Evolutionary conservation across 202 grass and related monocot genomes (phyloP).

Genomic region (Panicum hallii): DNA sequence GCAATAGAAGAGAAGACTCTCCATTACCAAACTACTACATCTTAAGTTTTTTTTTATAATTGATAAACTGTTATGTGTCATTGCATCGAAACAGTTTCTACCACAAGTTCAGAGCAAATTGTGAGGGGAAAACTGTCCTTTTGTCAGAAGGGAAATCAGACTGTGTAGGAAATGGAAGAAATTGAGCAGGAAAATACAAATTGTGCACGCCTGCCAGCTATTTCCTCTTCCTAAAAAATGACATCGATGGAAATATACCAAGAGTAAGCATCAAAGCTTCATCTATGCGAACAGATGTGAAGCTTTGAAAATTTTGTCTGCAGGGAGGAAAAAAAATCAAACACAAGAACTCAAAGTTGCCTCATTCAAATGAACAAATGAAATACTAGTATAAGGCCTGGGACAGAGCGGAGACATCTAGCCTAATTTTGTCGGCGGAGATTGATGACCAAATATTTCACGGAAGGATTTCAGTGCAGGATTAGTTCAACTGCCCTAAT

Average conservation of each 20-base stretch:
- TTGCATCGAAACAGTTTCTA: not conserved
- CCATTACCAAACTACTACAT: not conserved
- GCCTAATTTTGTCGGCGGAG: not conserved
- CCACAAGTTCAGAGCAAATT: not conserved
- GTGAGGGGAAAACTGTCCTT: not conserved
- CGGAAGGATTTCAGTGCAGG: not conserved
- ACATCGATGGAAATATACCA: not conserved
- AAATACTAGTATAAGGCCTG: not conserved
- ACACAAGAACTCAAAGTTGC: not conserved
- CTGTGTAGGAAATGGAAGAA: not conserved
- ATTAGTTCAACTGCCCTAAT: not conserved
- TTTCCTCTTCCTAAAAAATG: not conserved
- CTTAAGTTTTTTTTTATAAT: not conserved
- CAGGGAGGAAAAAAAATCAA: not conserved
- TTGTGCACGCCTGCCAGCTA: not conserved
- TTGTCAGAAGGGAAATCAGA: not conserved
- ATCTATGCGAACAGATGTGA: not conserved
- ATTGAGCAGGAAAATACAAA: not conserved
- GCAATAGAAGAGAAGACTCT: not conserved
- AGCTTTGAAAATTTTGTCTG: not conserved
- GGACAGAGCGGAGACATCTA: not conserved
- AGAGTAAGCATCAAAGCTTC: not conserved
- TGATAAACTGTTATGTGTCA: not conserved
- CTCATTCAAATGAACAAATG: not conserved
- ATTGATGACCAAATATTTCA: conserved; percentile 2